phyloP scores from a whole-genome alignment of 73 alveolate species.

The Paramecium primaurelia region DNA sequence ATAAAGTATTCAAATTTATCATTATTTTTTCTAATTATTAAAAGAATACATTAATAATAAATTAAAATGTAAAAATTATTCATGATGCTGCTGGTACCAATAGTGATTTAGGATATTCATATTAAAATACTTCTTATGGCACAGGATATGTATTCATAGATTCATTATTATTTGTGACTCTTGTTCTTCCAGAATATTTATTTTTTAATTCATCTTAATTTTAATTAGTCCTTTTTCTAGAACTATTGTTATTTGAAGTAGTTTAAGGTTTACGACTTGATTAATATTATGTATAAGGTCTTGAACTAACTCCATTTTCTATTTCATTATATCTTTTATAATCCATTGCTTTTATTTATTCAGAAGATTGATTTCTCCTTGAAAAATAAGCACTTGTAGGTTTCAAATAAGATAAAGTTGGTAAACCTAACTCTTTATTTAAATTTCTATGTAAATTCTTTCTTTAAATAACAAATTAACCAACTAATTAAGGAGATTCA shows the following conservation, averaged over 20 bases:
- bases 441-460: background rate
- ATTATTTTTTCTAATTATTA: background rate
- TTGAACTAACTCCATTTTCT: constrained; percentile 37
- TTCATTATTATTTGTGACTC: background rate
- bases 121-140: background rate
- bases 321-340: constrained; percentile 43
- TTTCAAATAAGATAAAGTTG: constrained; percentile 40
- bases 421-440: constrained; percentile 25
- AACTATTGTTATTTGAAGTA: background rate
- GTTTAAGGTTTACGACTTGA: background rate
- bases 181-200: background rate
- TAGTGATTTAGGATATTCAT: background rate
- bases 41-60: background rate
- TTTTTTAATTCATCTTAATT: background rate
- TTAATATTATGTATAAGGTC: constrained; percentile 11
- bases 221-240: background rate
- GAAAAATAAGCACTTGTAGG: constrained; percentile 47
- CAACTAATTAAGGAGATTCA: constrained; percentile 27
- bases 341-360: constrained; percentile 31
- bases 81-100: background rate
- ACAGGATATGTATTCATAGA: background rate
- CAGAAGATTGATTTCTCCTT: constrained; percentile 33
- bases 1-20: background rate
- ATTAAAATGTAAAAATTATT: background rate
- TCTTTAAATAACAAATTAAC: background rate